These are phyloP conservation scores for Ramalina peruviana DNA, from an alignment of 495 filamentous ascomycete species.

Conservation along the genomic window DNA sequence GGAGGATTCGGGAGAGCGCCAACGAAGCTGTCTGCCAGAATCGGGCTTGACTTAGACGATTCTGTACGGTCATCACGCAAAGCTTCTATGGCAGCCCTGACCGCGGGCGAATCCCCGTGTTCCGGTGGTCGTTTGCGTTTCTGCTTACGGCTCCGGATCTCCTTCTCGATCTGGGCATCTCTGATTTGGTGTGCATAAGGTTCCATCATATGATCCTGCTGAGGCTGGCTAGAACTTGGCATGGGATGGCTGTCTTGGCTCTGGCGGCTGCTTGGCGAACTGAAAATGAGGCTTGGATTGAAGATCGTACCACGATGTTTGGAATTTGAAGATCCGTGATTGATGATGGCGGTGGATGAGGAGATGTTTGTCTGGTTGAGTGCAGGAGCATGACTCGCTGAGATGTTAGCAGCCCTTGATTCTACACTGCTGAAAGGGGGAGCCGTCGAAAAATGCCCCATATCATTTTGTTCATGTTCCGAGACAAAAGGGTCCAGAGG, in stretches of 20 bases:
- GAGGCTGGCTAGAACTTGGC: constrained; percentile 21
- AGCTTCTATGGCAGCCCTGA: constrained; percentile 24
- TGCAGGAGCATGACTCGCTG: background rate
- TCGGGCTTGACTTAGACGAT: background rate
- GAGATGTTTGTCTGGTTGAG: constrained; percentile 1
- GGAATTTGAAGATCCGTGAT: background rate
- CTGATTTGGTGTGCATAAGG: constrained; percentile 47
- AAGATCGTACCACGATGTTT: constrained; percentile 14
- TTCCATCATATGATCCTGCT: constrained; percentile 26
- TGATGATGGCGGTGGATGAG: background rate
- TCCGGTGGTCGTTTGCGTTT: constrained; percentile 14
- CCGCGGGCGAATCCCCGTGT: constrained; percentile 19
- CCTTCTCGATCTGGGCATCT: constrained; percentile 38
- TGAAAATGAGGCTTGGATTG: constrained; percentile 43
- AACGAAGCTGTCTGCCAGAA: constrained; percentile 8
- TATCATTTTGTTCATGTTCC: background rate
- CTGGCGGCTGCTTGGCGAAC: constrained; percentile 28
- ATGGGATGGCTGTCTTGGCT: constrained; percentile 30
- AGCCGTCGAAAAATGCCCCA: constrained; percentile 3
- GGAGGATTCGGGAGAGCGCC: constrained; percentile 6
- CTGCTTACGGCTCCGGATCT: constrained; percentile 26
- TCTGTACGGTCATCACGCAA: constrained; percentile 18
- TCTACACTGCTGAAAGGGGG: constrained; percentile 2
- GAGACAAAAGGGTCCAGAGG: constrained; percentile 10
- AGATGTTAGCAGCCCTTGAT: background rate